A percentile compares a stretch with the other conserved stretches of the same genome.
These are phyloP conservation scores for Sutorius eximius DNA, from an alignment of 1,284 basidiomycete species.

Conservation along the genomic window DNA sequence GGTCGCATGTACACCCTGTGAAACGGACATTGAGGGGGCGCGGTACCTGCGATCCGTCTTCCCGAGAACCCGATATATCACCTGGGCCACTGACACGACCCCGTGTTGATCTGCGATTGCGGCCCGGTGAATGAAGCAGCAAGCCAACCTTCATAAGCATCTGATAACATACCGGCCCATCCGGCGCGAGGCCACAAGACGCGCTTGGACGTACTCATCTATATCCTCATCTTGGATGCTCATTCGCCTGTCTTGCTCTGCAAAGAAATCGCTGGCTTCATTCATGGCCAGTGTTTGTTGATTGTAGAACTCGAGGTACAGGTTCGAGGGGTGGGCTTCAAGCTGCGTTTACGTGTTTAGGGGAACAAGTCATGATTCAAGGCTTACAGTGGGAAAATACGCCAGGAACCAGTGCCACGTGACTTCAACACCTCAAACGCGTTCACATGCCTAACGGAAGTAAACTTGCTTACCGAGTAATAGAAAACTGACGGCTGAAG, in stretches of 20 bases:
- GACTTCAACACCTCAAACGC: slow-evolving; percentile 11
- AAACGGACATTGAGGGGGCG: background rate
- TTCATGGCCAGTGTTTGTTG: slow-evolving; percentile 17
- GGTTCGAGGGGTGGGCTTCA: background rate
- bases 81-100: background rate
- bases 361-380: slow-evolving; percentile 5
- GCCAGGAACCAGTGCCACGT: slow-evolving; percentile 10
- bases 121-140: slow-evolving; percentile 4
- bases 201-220: slow-evolving; percentile 35
- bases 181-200: slow-evolving; percentile 18
- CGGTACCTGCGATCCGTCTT: slow-evolving; percentile 1
- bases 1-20: background rate
- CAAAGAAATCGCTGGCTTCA: slow-evolving; percentile 46
- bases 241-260: slow-evolving; percentile 54
- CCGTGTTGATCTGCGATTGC: slow-evolving; percentile 7
- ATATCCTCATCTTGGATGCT: slow-evolving; percentile 49
- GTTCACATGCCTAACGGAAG: slow-evolving; percentile 1
- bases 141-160: background rate
- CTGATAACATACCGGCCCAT: slow-evolving; percentile 20
- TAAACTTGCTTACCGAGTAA: background rate
- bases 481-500: background rate
- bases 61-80: background rate
- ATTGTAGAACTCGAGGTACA: background rate
- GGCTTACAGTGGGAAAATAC: background rate
- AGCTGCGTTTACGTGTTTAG: slow-evolving; percentile 2